Evolutionary conservation across 2,329 filamentous ascomycete species (phyloP).

Genomic region (Xylariaceae sp.): DNA sequence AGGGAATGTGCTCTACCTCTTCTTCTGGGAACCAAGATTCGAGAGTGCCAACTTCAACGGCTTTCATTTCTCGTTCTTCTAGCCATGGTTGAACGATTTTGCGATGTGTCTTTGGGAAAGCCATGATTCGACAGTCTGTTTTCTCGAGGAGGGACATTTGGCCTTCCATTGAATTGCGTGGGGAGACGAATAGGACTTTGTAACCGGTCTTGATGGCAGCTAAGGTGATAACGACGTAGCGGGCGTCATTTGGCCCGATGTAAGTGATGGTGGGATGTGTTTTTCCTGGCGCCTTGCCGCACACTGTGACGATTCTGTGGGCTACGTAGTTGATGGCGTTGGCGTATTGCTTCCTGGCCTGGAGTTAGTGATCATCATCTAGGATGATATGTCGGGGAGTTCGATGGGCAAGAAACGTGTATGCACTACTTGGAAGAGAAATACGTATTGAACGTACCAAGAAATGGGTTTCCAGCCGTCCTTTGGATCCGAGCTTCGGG

Average conservation of each 20-base stretch:
- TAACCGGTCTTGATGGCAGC: conserved; percentile 31
- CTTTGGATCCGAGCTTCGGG: conserved; percentile 34
- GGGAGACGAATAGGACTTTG: conserved; percentile 44
- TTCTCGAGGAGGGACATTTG: conserved; percentile 44
- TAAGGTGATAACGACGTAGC: conserved; percentile 26
- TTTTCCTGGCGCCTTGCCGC: conserved; percentile 24
- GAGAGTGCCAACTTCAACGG: conserved; percentile 33
- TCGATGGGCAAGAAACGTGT: too few species aligned
- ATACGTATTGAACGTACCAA: too few species aligned
- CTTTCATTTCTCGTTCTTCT: conserved; percentile 37
- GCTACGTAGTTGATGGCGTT: conserved; percentile 42
- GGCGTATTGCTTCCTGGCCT: conserved; percentile 29
- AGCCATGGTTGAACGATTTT: conserved; percentile 37
- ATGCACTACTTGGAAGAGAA: too few species aligned
- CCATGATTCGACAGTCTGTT: conserved; percentile 41
- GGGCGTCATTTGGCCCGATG: conserved; percentile 39
- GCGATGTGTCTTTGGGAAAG: conserved; percentile 32
- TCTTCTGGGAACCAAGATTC: conserved; percentile 38
- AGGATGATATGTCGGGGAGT: too few species aligned
- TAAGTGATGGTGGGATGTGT: conserved; percentile 42
- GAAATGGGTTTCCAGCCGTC: conserved; percentile 41
- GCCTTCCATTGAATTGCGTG: conserved; percentile 44
- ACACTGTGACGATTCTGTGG: conserved; percentile 30
- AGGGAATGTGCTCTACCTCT: conserved; percentile 36
- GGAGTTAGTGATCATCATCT: too few species aligned